Conservation (phyloP, 257 asterid species). For the Ophiorrhiza pumila region DNA sequence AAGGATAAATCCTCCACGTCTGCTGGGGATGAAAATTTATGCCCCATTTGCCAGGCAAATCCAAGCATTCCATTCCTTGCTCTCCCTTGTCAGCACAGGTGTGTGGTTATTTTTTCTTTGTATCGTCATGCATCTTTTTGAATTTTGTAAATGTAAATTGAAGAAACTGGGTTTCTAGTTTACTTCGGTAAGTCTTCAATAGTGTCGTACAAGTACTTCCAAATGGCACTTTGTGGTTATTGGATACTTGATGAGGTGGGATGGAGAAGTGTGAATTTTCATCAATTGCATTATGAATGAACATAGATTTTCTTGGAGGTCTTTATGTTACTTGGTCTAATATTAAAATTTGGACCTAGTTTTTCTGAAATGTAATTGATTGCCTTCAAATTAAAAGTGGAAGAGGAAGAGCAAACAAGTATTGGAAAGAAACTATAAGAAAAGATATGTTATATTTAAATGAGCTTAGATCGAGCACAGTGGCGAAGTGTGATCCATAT, state of each 20-base stretch:
- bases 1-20: slow-evolving; percentile 69
- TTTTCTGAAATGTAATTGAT: not conserved
- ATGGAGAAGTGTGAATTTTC: not conserved
- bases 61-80: slow-evolving; percentile 91
- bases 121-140: not conserved
- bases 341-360: not conserved
- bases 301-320: not conserved
- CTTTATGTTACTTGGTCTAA: not conserved
- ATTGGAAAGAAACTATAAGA: too few species aligned
- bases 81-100: slow-evolving; percentile 96
- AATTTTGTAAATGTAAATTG: not conserved
- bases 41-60: slow-evolving; percentile 80
- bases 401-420: too few species aligned
- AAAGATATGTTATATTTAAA: too few species aligned
- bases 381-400: too few species aligned
- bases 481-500: not conserved
- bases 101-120: slow-evolving; percentile 4
- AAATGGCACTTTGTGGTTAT: not conserved
- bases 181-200: not conserved
- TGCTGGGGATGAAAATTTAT: slow-evolving; percentile 58
- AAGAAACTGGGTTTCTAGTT: not conserved
- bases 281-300: not conserved
- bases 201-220: not conserved
- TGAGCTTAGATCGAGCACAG: too few species aligned
- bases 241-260: not conserved